A percentile compares a stretch with the other conserved stretches of the same genome.
Conservation (phyloP, 2,329 filamentous ascomycete genomes). For the Lomentospora prolificans region DNA sequence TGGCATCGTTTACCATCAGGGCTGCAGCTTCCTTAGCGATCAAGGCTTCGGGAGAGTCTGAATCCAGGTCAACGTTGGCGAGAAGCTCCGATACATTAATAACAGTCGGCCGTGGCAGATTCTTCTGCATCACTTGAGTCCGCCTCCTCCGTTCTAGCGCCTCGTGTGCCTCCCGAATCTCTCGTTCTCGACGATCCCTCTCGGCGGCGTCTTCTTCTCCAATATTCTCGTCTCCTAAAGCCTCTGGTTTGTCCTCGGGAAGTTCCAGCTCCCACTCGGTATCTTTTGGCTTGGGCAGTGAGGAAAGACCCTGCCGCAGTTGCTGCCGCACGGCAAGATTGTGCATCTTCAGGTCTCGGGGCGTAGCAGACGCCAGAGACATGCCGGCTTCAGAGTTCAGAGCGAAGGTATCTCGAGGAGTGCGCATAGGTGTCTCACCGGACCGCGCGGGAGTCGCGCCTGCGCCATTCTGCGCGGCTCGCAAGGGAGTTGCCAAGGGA, state of each 20-base stretch:
- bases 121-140: slow-evolving; percentile 83
- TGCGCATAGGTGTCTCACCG: slow-evolving; percentile 77
- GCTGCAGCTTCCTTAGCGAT: slow-evolving; percentile 70
- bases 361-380: slow-evolving; percentile 63
- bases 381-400: slow-evolving; percentile 66
- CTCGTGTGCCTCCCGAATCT: slow-evolving; percentile 61
- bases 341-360: slow-evolving; percentile 62
- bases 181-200: slow-evolving; percentile 67
- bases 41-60: slow-evolving; percentile 54
- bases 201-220: slow-evolving; percentile 51
- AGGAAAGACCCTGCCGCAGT: slow-evolving; percentile 63
- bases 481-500: slow-evolving; percentile 82
- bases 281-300: slow-evolving; percentile 85
- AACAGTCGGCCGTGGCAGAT: slow-evolving; percentile 64
- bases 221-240: slow-evolving; percentile 38
- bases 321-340: slow-evolving; percentile 60
- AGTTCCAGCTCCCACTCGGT: slow-evolving; percentile 90
- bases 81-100: slow-evolving; percentile 64
- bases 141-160: slow-evolving; percentile 73
- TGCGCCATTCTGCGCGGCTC: slow-evolving; percentile 50
- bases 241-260: slow-evolving; percentile 60
- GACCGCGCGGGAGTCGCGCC: slow-evolving; percentile 60
- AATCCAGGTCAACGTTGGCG: slow-evolving; percentile 23
- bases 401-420: slow-evolving; percentile 77
- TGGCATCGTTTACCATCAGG: slow-evolving; percentile 74